Conservation (phyloP, 352 stramenopile species). For the Phytopythium vexans region DNA sequence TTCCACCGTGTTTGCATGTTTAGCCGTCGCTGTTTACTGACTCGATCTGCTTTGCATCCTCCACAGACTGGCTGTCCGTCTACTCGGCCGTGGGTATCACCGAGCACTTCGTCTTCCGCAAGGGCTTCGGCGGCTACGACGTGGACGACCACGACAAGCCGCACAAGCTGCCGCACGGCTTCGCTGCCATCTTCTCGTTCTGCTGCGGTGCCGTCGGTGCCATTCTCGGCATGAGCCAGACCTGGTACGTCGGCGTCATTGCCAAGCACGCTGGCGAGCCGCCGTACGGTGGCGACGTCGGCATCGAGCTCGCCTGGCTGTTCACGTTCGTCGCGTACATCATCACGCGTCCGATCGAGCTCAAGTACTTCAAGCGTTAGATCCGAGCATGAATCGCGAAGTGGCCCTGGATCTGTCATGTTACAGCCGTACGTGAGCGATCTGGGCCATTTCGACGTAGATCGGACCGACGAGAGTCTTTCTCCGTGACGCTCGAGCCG, state of each 20-base stretch:
- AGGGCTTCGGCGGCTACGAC: conserved; percentile 30
- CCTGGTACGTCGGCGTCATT: conserved; percentile 30
- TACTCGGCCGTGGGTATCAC: conserved; percentile 27
- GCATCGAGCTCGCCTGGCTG: conserved; percentile 28
- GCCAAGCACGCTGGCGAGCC: conserved; percentile 5
- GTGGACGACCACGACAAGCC: conserved; percentile 32
- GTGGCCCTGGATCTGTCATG: too few species aligned
- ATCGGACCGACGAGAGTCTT: too few species aligned
- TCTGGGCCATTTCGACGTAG: too few species aligned
- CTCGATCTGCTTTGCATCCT: not conserved
- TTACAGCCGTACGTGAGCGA: too few species aligned
- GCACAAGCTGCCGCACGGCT: conserved; percentile 27
- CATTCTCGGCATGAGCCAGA: conserved; percentile 37
- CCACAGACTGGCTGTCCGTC: conserved; percentile 24
- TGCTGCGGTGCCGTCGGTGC: conserved; percentile 18
- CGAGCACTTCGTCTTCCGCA: conserved; percentile 34
- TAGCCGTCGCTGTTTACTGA: not conserved
- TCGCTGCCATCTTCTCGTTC: conserved; percentile 36
- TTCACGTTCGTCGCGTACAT: conserved; percentile 26
- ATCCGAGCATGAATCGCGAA: too few species aligned
- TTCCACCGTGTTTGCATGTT: too few species aligned
- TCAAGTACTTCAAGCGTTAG: conserved; percentile 19
- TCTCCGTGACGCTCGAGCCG: too few species aligned
- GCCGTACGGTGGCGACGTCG: conserved; percentile 17
- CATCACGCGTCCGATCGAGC: conserved; percentile 26